Conservation (phyloP, 1,139 yeast genomes). For the Yamadazyma sp. region DNA sequence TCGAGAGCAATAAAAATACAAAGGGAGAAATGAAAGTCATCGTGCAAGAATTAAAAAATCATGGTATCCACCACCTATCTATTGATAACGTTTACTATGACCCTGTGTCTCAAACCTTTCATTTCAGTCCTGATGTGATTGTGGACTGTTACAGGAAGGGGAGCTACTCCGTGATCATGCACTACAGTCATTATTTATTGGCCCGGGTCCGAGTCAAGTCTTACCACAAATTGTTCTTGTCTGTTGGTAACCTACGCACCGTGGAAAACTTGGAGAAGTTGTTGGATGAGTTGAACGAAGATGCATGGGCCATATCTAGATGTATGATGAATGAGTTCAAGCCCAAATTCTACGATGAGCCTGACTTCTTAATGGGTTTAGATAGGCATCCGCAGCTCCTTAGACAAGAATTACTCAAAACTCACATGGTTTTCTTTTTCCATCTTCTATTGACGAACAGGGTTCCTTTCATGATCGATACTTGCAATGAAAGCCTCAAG, state of each 20-base stretch:
- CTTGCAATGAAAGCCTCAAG: conserved; percentile 19
- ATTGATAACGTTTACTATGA: not conserved
- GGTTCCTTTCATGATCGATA: conserved; percentile 27
- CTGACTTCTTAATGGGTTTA: conserved; percentile 18
- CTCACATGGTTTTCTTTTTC: conserved; percentile 30
- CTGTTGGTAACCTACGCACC: conserved; percentile 21
- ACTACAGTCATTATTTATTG: conserved; percentile 18
- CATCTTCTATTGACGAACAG: conserved; percentile 40
- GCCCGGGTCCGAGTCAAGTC: conserved; percentile 29
- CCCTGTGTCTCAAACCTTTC: conserved; percentile 3
- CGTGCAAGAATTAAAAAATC: conserved; percentile 6
- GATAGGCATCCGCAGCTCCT: not conserved
- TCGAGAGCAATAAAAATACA: conserved; percentile 32
- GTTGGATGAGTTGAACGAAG: conserved; percentile 23
- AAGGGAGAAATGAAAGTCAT: conserved; percentile 9
- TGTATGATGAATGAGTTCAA: conserved; percentile 16
- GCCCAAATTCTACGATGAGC: conserved; percentile 32
- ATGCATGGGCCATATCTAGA: conserved; percentile 19
- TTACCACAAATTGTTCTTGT: conserved; percentile 29
- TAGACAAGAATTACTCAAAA: conserved; percentile 17
- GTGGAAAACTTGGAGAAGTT: conserved; percentile 18
- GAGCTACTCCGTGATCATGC: conserved; percentile 3
- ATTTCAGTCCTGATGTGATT: conserved; percentile 11
- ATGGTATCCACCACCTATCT: not conserved
- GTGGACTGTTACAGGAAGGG: conserved; percentile 5